These are phyloP conservation scores for Ampelomyces quisqualis DNA, from an alignment of 2,329 filamentous ascomycete species.

Conservation along the genomic window DNA sequence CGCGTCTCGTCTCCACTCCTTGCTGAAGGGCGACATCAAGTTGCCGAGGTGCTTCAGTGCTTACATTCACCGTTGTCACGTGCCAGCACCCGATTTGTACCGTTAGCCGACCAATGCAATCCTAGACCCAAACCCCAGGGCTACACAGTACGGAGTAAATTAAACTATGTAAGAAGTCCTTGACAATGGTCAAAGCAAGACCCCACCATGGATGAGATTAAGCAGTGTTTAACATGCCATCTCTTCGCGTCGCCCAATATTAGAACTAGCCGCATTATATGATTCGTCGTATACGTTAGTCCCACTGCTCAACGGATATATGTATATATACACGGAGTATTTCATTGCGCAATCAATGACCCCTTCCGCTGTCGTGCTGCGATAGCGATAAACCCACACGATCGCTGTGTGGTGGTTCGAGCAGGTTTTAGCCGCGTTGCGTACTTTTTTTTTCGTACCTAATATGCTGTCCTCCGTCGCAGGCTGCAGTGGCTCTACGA, in stretches of 20 bases:
- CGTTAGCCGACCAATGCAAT: not conserved
- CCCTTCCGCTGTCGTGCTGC: constrained; percentile 9
- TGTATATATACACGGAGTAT: no score
- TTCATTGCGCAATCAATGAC: constrained; percentile 15
- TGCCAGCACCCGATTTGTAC: not conserved
- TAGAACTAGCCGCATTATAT: constrained; percentile 14
- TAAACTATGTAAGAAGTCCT: no score
- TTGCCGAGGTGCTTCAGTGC: no score
- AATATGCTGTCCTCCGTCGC: constrained; percentile 7
- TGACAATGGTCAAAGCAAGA: constrained; percentile 17
- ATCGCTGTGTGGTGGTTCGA: constrained; percentile 21
- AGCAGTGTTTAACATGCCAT: constrained; percentile 9
- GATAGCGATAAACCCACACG: not conserved
- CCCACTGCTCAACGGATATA: constrained; percentile 7
- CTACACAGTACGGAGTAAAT: no score
- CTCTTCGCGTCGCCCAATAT: constrained; percentile 22
- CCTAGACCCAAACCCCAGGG: no score
- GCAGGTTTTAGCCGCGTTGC: constrained; percentile 22
- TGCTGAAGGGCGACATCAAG: no score
- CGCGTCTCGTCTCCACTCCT: no score
- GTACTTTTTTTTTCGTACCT: constrained; percentile 11
- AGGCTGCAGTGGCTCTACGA: constrained; percentile 2
- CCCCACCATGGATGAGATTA: constrained; percentile 5
- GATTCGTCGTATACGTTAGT: constrained; percentile 1
- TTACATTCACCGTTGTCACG: constrained; percentile 1